These are phyloP conservation scores for Leishmania major DNA, from an alignment of 208 protist species.

Conservation along the genomic window DNA sequence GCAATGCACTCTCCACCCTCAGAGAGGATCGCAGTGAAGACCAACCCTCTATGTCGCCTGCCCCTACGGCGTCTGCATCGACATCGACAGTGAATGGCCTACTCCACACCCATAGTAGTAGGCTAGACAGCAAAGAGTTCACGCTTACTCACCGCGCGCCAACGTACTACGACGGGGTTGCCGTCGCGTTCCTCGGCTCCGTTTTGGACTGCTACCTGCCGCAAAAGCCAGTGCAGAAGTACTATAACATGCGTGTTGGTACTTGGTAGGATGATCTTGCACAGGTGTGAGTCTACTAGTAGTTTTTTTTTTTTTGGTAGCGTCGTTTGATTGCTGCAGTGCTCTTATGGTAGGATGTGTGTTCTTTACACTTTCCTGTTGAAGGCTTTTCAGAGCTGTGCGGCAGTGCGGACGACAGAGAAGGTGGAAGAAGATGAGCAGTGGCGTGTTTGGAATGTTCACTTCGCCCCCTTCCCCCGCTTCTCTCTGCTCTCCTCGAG, in stretches of 20 bases:
- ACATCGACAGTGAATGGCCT: not conserved
- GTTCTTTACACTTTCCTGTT: not conserved
- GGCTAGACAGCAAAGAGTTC: not conserved
- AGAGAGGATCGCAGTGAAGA: not conserved
- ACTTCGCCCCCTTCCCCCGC: not conserved
- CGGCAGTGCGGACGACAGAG: not conserved
- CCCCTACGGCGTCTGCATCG: too few relatives aligned
- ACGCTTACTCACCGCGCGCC: slow-evolving; percentile 30
- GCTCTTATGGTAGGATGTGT: not conserved
- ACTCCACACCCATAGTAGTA: not conserved
- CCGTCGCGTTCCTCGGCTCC: slow-evolving; percentile 77
- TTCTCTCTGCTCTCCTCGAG: not conserved
- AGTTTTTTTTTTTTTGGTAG: not conserved
- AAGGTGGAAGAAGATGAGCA: not conserved
- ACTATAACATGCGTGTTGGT: slow-evolving; percentile 76
- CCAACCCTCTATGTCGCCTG: not conserved
- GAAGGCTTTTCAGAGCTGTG: not conserved
- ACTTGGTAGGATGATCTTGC: slow-evolving; percentile 27
- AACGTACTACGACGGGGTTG: slow-evolving; percentile 79
- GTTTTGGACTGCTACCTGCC: slow-evolving; percentile 87
- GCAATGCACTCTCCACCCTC: too few relatives aligned
- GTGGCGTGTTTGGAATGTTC: not conserved
- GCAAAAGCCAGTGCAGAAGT: slow-evolving; percentile 60
- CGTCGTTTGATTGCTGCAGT: not conserved
- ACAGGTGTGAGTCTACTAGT: not conserved